Evolutionary conservation across 768 basidiomycete genomes (phyloP).

Genomic region (Bullera alba): DNA sequence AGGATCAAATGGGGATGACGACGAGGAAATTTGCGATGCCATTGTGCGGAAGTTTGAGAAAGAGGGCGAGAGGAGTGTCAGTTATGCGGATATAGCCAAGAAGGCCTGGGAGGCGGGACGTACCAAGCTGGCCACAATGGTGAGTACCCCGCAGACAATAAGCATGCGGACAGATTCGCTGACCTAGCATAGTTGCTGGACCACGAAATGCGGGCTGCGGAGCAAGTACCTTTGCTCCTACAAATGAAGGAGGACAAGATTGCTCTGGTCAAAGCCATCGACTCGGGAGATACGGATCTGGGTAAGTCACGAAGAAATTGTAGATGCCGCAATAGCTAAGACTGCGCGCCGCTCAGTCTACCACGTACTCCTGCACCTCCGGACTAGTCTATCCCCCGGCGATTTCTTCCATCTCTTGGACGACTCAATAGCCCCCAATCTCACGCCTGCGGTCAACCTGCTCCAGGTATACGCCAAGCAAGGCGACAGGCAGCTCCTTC

Average conservation of each 20-base stretch:
- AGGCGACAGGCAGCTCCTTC: conserved; percentile 81
- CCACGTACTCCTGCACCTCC: conserved; percentile 80
- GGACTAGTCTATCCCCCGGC: conserved; percentile 74
- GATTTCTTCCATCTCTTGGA: conserved; percentile 91
- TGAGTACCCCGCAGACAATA: conserved; percentile 35
- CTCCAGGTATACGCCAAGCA: conserved; percentile 85
- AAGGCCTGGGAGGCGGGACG: conserved; percentile 87
- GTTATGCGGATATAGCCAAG: conserved; percentile 90
- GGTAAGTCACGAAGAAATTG: conserved; percentile 51
- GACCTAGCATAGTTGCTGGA: conserved; percentile 66
- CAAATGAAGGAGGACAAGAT: conserved; percentile 89
- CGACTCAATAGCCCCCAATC: conserved; percentile 64
- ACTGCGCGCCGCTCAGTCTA: conserved; percentile 58
- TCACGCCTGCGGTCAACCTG: conserved; percentile 67
- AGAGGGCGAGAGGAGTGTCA: conserved; percentile 64
- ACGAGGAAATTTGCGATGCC: conserved; percentile 67
- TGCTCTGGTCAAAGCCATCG: conserved; percentile 80
- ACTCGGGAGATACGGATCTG: conserved; percentile 91
- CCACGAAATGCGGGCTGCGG: conserved; percentile 75
- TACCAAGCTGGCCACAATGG: conserved; percentile 74
- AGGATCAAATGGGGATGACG: conserved; percentile 55
- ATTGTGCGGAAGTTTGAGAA: conserved; percentile 88
- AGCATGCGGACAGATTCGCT: conserved; percentile 3
- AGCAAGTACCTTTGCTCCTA: conserved; percentile 87
- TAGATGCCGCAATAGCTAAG: neutral